Evolutionary conservation across 2,329 filamentous ascomycete species (phyloP), one percentile per base, ranked within the genome.

Genomic region (Trichoderma sp.): DNA sequence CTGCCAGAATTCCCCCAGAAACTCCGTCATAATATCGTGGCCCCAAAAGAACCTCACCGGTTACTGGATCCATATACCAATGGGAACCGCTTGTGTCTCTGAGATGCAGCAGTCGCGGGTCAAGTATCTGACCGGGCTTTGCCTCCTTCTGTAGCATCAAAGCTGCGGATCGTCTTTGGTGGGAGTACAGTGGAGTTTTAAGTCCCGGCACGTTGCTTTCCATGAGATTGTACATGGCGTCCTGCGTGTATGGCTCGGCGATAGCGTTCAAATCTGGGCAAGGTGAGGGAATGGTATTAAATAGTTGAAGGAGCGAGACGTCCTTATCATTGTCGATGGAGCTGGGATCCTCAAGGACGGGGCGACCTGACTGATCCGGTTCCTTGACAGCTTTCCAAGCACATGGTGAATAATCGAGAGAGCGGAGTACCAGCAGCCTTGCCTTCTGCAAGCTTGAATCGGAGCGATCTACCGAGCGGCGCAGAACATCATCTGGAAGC

Each of bases 71-170:
- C 71, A 90, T 90, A 74, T 91, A 97, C 81, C 89, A 97, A 0
- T 74, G 72, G 1, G 79, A 75, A 0, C 89, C 90, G 4, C 83
- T 79, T 34, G 92, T 91, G 59, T 91, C 89, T 2, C 74, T 73
- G 1, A 87, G 81, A 5, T 79, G 72, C 60, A 89, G 84, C 2
- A 97, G 80, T 5, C 94, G 86, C 10, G 94, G 92, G 76, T 97
- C 94, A 9, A 93, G 79, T 6, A 87, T 81, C 32, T 86, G 81
- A 5, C 84, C 83, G 0, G 91, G 88, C 25, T 88, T 84, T 6
- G 84, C 79, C 78, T 98, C 94, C 64, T 90, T 89, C 75, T 95
- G 90, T 19, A 97, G 80, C 93, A 98, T 97, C 32, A 90, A 76
- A 4, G 92, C 92, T 0, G 91, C 90, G 1, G 93, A 94, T 53